Evolutionary conservation across 1,284 basidiomycete genomes (phyloP), one percentile per base, ranked within the genome.

Genomic region (Dichomitus squalens): DNA sequence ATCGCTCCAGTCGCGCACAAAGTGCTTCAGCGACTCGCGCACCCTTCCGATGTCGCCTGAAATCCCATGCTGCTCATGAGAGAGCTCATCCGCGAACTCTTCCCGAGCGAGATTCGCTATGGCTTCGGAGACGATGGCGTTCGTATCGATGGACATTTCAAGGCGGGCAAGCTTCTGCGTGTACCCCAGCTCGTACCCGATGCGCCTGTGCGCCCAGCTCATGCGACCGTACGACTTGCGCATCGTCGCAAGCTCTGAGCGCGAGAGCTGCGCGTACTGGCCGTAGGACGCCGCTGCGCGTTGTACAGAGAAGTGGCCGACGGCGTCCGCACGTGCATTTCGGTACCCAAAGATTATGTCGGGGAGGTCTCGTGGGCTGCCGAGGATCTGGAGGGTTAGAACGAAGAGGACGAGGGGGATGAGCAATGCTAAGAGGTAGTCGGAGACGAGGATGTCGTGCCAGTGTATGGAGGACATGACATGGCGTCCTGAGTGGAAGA

Each of bases 1-100:
- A 7, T 68, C 65, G 63, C 85, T 86, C 86, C 86, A 88, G 66
- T 89, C 86, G 11, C 86, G 75, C 25, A 88, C 76, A 59, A 85
- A 85, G 68, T 88, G 87, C 68, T 86, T 87, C 58, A 89, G 65
- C 2, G 82, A 69, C 66, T 87, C 83, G 20, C 82, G 71, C 23
- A 83, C 81, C 12, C 81, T 74, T 20, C 76, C 75, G 27, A 87
- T 63, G 60, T 84, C 80, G 16, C 64, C 72, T 18, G 55, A 23
- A 53, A 43, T 34, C 25, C 51, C 41, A 4, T 38, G 18, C 4
- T 39, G 48, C 25, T 35, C 31, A 8, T 40, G 35, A 2, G 21
- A 50, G 49, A 67, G 27, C 33, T 39, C 54, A 33, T 20, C 58
- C 4, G 64, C 49, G 52, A 66, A 63, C 49, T 66, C 49, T 25